Evolutionary conservation across 169 alveolate species (phyloP).

Genomic region (Cryptosporidium xiaoi): DNA sequence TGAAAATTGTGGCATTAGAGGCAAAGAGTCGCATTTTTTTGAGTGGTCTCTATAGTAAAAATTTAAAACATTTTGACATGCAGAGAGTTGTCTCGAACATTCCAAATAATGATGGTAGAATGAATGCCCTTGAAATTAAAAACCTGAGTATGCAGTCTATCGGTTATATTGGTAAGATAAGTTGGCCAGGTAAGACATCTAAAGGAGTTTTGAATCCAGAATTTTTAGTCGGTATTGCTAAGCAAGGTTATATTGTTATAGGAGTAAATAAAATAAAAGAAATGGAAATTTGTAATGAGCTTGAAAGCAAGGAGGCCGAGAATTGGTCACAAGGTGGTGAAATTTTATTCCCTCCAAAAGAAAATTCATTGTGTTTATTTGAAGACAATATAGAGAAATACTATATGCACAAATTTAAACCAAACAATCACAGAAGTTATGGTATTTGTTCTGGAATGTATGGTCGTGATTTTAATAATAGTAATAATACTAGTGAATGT

Average conservation of each 20-base stretch:
- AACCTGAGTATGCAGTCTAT: not conserved
- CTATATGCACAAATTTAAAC: not conserved
- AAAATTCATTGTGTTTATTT: conserved; percentile 1
- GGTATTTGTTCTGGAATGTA: not conserved
- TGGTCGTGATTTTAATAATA: not conserved
- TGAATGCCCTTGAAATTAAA: not conserved
- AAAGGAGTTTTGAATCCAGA: conserved; percentile 57
- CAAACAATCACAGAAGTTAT: not conserved
- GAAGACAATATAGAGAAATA: conserved; percentile 31
- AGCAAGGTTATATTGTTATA: conserved; percentile 14
- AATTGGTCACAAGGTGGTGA: conserved; percentile 73
- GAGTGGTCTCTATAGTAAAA: conserved; percentile 6
- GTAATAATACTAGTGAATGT: too few species aligned
- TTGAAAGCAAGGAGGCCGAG: not conserved
- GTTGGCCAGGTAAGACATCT: conserved; percentile 70
- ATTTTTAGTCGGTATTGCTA: conserved; percentile 18
- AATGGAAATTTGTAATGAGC: not conserved
- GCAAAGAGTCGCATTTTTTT: conserved; percentile 39
- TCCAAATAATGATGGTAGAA: not conserved
- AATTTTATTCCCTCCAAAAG: conserved; percentile 4
- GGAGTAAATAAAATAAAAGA: conserved; percentile 1
- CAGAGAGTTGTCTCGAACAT: not conserved
- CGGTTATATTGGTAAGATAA: conserved; percentile 26
- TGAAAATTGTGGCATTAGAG: conserved; percentile 27
- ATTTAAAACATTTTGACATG: not conserved